Percentiles rank a stretch among this genome's conserved stretches.
Evolutionary conservation across 352 stramenopile species (phyloP).

Genomic region (Nothophytophthora sp.): DNA sequence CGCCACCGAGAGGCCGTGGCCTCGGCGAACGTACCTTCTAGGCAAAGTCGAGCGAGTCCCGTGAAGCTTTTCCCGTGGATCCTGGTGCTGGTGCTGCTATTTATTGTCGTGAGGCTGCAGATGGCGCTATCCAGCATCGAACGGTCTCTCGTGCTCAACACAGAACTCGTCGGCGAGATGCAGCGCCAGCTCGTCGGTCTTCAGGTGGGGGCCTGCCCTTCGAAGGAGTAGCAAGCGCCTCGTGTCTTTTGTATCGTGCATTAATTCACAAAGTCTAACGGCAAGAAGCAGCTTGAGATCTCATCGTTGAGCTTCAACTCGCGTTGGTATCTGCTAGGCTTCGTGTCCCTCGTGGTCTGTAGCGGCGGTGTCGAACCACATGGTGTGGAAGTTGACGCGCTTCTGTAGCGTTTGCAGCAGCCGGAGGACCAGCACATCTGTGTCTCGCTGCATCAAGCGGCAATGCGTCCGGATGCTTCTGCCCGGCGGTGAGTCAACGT

Average conservation of each 20-base stretch:
- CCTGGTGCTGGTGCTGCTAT: constrained; percentile 57
- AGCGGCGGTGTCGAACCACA: constrained; percentile 33
- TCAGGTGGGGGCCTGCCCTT: constrained; percentile 19
- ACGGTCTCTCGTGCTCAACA: constrained; percentile 41
- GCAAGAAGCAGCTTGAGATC: no score
- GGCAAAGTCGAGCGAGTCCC: constrained; percentile 10
- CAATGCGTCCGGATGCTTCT: no score
- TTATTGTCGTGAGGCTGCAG: constrained; percentile 64
- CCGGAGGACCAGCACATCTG: constrained; percentile 22
- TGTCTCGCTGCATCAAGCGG: constrained; percentile 25
- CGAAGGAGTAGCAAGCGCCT: constrained; percentile 10
- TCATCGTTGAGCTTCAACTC: no score
- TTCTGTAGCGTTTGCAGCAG: constrained; percentile 36
- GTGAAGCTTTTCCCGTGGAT: constrained; percentile 73
- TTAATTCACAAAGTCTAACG: no score
- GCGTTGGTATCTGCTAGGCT: no score
- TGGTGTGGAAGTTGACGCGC: constrained; percentile 47
- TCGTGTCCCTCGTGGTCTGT: not conserved
- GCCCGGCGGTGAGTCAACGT: not conserved
- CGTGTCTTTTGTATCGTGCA: constrained; percentile 1
- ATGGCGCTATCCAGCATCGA: constrained; percentile 65
- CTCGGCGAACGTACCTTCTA: constrained; percentile 6
- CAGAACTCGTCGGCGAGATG: constrained; percentile 34
- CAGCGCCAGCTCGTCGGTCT: constrained; percentile 26
- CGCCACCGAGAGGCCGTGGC: constrained; percentile 16